Evolutionary conservation across 2,329 filamentous ascomycete genomes (phyloP).

Genomic region (Nothomitra cinnamomea): DNA sequence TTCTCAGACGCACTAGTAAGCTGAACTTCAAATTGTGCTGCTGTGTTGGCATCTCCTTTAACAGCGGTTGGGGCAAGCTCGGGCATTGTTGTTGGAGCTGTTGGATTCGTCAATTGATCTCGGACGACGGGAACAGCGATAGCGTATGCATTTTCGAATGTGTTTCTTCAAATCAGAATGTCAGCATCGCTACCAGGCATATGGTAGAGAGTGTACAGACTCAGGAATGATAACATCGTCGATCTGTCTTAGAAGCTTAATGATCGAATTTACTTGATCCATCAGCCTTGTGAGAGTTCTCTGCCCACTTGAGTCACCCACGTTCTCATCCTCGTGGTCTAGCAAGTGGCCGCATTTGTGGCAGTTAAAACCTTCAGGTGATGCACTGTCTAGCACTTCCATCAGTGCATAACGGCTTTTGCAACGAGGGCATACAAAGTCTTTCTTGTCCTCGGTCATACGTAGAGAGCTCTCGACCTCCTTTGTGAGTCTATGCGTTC

Average conservation of each 20-base stretch:
- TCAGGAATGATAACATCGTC: slow-evolving; percentile 57
- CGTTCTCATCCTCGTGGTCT: slow-evolving; percentile 46
- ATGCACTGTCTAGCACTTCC: slow-evolving; percentile 67
- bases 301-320: slow-evolving; percentile 22
- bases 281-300: slow-evolving; percentile 61
- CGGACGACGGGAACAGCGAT: slow-evolving; percentile 46
- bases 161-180: slow-evolving; percentile 12
- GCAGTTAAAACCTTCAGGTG: slow-evolving; percentile 61
- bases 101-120: slow-evolving; percentile 48
- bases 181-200: neutral
- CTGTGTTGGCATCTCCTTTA: slow-evolving; percentile 47
- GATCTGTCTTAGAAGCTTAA: slow-evolving; percentile 58
- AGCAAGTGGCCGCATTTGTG: slow-evolving; percentile 55
- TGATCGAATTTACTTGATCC: slow-evolving; percentile 63
- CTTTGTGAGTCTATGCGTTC: slow-evolving; percentile 74
- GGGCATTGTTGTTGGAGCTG: slow-evolving; percentile 35
- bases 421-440: slow-evolving; percentile 72
- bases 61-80: slow-evolving; percentile 44
- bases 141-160: slow-evolving; percentile 49
- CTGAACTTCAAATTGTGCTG: slow-evolving; percentile 50
- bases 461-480: slow-evolving; percentile 72
- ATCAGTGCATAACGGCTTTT: slow-evolving; percentile 75
- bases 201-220: slow-evolving; percentile 8
- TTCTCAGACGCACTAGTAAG: slow-evolving; percentile 50
- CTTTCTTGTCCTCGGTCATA: slow-evolving; percentile 72